Percentiles rank a stretch among this genome's conserved stretches.
These are phyloP conservation scores for Infundibulicybe gibba DNA, from an alignment of 768 basidiomycete genomes.

Conservation along the genomic window DNA sequence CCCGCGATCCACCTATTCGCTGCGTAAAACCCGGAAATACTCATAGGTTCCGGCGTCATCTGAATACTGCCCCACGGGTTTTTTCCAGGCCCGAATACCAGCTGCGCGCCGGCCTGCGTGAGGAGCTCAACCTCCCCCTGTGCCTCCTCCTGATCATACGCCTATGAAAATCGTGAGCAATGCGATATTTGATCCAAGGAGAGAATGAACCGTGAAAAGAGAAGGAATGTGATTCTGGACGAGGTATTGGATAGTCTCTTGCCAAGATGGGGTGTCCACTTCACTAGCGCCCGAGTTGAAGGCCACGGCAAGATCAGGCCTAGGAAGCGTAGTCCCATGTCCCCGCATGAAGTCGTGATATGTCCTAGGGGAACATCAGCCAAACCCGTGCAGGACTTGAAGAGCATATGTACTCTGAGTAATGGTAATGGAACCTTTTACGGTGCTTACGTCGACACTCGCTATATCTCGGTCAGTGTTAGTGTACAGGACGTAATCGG, in stretches of 20 bases:
- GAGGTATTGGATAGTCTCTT: conserved; percentile 18
- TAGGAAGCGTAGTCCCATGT: conserved; percentile 8
- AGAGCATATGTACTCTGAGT: conserved; percentile 13
- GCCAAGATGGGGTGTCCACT: conserved; percentile 17
- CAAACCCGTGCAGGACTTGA: not conserved
- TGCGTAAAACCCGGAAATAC: conserved; percentile 28
- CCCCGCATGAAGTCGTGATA: conserved; percentile 20
- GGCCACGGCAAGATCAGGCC: conserved; percentile 26
- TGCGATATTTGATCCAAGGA: not conserved
- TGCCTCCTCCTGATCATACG: conserved; percentile 27
- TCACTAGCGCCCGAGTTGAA: conserved; percentile 28
- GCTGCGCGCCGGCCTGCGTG: conserved; percentile 13
- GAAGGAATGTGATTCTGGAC: conserved; percentile 20
- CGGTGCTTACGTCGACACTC: conserved; percentile 14
- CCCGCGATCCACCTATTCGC: conserved; percentile 32
- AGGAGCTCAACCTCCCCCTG: conserved; percentile 20
- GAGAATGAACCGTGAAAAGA: conserved; percentile 26
- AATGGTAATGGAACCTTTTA: conserved; percentile 14
- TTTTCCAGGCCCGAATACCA: conserved; percentile 17
- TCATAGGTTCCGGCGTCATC: conserved; percentile 21
- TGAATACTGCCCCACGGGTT: conserved; percentile 30
- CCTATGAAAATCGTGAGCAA: conserved; percentile 12
- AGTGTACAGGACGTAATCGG: not conserved
- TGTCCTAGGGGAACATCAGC: conserved; percentile 10
- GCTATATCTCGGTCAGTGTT: conserved; percentile 6